Conservation (phyloP, 2,329 filamentous ascomycete species). For the Trichoderma brevicompactum region DNA sequence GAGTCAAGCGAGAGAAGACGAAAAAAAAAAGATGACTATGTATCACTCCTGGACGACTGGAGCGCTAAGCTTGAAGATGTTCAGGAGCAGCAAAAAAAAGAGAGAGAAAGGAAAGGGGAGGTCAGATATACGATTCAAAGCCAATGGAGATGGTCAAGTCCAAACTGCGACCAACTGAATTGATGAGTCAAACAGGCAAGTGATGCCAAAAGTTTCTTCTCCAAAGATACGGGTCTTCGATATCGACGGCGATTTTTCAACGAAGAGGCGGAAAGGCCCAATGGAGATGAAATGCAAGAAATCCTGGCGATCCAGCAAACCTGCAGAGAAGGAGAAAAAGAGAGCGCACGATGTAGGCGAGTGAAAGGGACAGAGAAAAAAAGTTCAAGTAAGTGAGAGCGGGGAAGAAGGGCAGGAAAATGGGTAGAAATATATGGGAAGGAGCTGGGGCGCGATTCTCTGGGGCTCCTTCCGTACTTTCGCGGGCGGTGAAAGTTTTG, state of each 20-base stretch:
- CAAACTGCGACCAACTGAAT: neutral
- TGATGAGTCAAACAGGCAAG: neutral
- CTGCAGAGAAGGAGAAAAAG: neutral
- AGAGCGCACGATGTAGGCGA: no score
- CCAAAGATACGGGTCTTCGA: neutral
- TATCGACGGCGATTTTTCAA: neutral
- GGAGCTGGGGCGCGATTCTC: neutral
- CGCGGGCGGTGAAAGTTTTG: neutral
- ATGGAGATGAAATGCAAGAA: conserved; percentile 1
- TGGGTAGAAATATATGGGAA: neutral
- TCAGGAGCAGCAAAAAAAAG: neutral
- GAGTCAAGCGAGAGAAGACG: conserved; percentile 17
- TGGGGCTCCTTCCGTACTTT: neutral
- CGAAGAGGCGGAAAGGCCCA: neutral
- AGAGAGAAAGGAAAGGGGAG: neutral
- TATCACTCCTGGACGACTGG: neutral
- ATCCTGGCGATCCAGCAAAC: neutral
- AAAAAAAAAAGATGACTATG: neutral
- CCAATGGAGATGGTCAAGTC: neutral
- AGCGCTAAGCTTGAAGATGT: neutral
- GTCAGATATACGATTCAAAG: conserved; percentile 12
- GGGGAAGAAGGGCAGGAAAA: neutral
- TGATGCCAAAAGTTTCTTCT: conserved; percentile 1
- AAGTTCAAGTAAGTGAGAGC: neutral
- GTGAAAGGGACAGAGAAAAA: neutral